A percentile compares a stretch with the other conserved stretches of the same genome.
Conservation (phyloP, 2,329 filamentous ascomycete genomes). For the Cladophialophora carrionii region DNA sequence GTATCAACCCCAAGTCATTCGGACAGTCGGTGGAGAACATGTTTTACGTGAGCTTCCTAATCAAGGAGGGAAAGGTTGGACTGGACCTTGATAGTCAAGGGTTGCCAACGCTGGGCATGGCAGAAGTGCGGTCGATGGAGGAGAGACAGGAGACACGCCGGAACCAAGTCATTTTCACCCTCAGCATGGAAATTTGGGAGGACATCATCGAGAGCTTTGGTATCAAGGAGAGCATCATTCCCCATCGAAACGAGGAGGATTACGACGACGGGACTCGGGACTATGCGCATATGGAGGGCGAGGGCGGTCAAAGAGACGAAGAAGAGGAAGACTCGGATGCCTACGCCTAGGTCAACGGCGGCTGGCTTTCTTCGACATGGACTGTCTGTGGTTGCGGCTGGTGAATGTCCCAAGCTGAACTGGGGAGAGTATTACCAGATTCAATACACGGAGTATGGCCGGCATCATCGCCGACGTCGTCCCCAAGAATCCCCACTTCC, state of each 20-base stretch:
- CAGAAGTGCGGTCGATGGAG: conserved; percentile 53
- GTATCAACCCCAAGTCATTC: conserved; percentile 86
- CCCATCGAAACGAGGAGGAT: conserved; percentile 70
- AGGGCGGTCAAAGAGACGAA: conserved; percentile 13
- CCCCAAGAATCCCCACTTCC: too few species aligned
- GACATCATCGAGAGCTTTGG: conserved; percentile 75
- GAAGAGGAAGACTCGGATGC: conserved; percentile 30
- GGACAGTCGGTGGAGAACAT: conserved; percentile 95
- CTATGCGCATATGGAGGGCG: conserved; percentile 20
- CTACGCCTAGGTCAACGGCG: conserved; percentile 18
- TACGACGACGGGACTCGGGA: conserved; percentile 51
- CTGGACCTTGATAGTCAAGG: conserved; percentile 73
- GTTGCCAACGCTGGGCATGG: conserved; percentile 69
- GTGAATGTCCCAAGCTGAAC: neutral
- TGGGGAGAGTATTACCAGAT: neutral
- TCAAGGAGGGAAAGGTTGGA: conserved; percentile 78
- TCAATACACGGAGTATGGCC: neutral
- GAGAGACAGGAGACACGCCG: conserved; percentile 54
- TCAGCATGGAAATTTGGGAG: conserved; percentile 84
- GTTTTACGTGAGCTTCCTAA: conserved; percentile 94
- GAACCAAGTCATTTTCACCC: conserved; percentile 83
- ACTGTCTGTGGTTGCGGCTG: neutral
- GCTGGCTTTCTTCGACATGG: conserved; percentile 1
- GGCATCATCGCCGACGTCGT: neutral
- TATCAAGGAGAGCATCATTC: conserved; percentile 79